Evolutionary conservation across 1,139 yeast genomes (phyloP).

Genomic region (Kazachstania sp.): DNA sequence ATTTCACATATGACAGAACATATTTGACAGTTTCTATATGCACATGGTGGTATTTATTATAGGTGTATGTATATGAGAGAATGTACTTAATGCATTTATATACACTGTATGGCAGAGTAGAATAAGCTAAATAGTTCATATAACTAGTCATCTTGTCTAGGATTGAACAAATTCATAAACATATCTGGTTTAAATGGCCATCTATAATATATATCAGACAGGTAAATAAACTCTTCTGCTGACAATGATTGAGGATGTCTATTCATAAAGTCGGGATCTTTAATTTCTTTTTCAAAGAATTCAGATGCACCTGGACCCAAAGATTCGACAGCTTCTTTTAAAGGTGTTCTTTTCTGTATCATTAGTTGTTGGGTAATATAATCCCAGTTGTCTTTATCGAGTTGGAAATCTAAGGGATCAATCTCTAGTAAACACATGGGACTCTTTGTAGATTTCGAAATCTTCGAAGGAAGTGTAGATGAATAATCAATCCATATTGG

Average conservation of each 20-base stretch:
- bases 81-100: not conserved
- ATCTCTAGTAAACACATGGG: constrained; percentile 45
- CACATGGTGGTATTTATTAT: no score
- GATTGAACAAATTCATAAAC: constrained; percentile 23
- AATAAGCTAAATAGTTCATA: not conserved
- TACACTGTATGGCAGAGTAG: no score
- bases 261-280: constrained; percentile 35
- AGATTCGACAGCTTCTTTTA: constrained; percentile 42
- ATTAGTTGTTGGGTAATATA: constrained; percentile 58
- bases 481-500: constrained; percentile 23
- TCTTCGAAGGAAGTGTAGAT: constrained; percentile 3
- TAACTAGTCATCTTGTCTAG: constrained; percentile 14
- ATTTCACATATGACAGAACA: no score
- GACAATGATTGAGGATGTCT: constrained; percentile 45
- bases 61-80: no score
- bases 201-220: constrained; percentile 46
- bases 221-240: constrained; percentile 42
- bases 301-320: constrained; percentile 84
- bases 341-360: constrained; percentile 42
- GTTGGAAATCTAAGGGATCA: constrained; percentile 38
- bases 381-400: constrained; percentile 54
- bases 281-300: constrained; percentile 41
- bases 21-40: no score
- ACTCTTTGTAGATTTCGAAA: constrained; percentile 1
- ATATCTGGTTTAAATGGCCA: constrained; percentile 88